Conservation (phyloP, 257 asterid genomes). For the Solanum rostratum region DNA sequence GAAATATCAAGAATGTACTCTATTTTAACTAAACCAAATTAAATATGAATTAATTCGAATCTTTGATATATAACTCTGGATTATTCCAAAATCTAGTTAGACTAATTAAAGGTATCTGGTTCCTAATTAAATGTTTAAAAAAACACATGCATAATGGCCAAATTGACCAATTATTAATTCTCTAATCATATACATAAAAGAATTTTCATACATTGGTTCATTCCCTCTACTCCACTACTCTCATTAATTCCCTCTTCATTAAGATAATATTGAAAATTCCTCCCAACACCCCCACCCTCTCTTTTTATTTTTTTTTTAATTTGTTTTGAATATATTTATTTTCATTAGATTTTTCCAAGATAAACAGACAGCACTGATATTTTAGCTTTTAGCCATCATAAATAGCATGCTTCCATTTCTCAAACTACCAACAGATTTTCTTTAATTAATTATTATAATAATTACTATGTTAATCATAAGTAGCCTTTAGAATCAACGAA, state of each 20-base stretch:
- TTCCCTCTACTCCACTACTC: background rate
- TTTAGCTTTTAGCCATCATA: background rate
- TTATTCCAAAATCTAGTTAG: background rate
- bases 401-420: background rate
- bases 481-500: slow-evolving; percentile 13
- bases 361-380: background rate
- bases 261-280: background rate
- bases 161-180: background rate
- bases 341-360: background rate
- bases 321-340: background rate
- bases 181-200: background rate
- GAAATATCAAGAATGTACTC: background rate
- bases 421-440: background rate
- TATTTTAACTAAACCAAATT: background rate
- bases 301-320: background rate
- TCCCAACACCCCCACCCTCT: background rate
- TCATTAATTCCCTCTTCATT: background rate
- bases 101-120: background rate
- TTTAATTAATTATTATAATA: background rate
- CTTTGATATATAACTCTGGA: background rate
- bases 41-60: background rate
- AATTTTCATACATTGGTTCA: background rate
- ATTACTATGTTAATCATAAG: background rate
- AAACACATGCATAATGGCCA: background rate
- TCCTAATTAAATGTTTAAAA: background rate